Conservation (phyloP, 768 basidiomycete genomes). For the Pluteus cervinus region DNA sequence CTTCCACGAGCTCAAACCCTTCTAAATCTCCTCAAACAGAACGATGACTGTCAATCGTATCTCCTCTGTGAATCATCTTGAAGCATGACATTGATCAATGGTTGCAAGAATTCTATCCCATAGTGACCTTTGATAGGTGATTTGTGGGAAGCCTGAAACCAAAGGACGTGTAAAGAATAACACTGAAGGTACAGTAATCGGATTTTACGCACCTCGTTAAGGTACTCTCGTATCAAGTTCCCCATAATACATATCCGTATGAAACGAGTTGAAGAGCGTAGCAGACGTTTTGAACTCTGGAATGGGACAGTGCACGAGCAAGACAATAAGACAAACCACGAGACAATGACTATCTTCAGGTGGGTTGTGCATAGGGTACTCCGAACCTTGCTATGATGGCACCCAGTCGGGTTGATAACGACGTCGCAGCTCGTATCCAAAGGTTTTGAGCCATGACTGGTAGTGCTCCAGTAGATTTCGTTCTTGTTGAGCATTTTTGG, state of each 20-base stretch:
- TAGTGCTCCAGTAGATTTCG: slow-evolving; percentile 17
- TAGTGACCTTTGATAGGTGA: background rate
- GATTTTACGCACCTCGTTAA: slow-evolving; percentile 24
- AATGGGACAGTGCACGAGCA: slow-evolving; percentile 31
- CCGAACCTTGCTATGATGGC: no score
- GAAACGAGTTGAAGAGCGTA: slow-evolving; percentile 36
- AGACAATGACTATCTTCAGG: no score
- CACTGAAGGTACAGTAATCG: no score
- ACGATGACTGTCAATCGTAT: slow-evolving; percentile 16
- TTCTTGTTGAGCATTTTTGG: no score
- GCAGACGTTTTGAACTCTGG: no score
- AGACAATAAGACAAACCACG: no score
- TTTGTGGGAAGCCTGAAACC: background rate
- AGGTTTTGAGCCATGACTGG: slow-evolving; percentile 18
- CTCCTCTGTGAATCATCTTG: slow-evolving; percentile 16
- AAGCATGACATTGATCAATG: slow-evolving; percentile 18
- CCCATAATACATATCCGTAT: slow-evolving; percentile 39
- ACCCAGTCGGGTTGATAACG: no score
- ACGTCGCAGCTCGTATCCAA: slow-evolving; percentile 27
- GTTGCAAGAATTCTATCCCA: slow-evolving; percentile 11
- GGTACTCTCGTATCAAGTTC: slow-evolving; percentile 25
- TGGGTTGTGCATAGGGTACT: no score
- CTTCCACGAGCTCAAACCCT: no score
- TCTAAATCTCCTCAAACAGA: slow-evolving; percentile 12
- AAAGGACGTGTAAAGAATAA: no score